Evolutionary conservation across 2,329 filamentous ascomycete species (phyloP).

Genomic region (Fusarium chuoi): DNA sequence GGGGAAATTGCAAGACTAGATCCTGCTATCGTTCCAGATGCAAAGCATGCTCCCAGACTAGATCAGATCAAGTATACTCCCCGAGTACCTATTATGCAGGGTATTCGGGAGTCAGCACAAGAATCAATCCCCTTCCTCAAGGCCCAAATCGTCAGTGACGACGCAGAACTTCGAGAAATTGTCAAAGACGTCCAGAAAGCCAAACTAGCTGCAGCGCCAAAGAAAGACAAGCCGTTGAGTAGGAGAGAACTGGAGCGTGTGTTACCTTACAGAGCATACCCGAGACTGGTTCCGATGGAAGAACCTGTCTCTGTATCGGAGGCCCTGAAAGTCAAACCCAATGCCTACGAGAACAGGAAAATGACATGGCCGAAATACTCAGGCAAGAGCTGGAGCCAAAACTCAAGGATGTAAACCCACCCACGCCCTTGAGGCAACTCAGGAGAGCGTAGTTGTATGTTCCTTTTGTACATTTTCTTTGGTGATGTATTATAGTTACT

Average conservation of each 20-base stretch:
- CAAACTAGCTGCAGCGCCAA: constrained; percentile 26
- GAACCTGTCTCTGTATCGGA: constrained; percentile 52
- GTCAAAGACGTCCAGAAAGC: constrained; percentile 67
- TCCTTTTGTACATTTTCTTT: constrained; percentile 12
- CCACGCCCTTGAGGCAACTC: background rate
- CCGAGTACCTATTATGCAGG: constrained; percentile 82
- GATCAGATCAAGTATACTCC: constrained; percentile 74
- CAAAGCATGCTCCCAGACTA: constrained; percentile 63
- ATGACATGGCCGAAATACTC: constrained; percentile 41
- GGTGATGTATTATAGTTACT: constrained; percentile 16
- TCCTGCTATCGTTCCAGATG: constrained; percentile 66
- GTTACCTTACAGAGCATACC: constrained; percentile 51
- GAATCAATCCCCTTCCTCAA: constrained; percentile 73
- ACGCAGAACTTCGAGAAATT: constrained; percentile 79
- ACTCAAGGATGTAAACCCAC: constrained; percentile 39
- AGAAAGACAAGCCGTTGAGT: constrained; percentile 40
- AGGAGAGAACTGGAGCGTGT: constrained; percentile 45
- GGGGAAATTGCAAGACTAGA: constrained; percentile 76
- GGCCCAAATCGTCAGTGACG: constrained; percentile 82
- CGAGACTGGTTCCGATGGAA: constrained; percentile 49
- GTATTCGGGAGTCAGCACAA: constrained; percentile 62
- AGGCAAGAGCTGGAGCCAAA: constrained; percentile 40
- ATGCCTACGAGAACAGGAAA: constrained; percentile 36
- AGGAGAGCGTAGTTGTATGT: constrained; percentile 1
- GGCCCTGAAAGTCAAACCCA: constrained; percentile 42